These are phyloP conservation scores for Colletotrichum sp. DNA, from an alignment of 2,329 filamentous ascomycete species.

Conservation along the genomic window DNA sequence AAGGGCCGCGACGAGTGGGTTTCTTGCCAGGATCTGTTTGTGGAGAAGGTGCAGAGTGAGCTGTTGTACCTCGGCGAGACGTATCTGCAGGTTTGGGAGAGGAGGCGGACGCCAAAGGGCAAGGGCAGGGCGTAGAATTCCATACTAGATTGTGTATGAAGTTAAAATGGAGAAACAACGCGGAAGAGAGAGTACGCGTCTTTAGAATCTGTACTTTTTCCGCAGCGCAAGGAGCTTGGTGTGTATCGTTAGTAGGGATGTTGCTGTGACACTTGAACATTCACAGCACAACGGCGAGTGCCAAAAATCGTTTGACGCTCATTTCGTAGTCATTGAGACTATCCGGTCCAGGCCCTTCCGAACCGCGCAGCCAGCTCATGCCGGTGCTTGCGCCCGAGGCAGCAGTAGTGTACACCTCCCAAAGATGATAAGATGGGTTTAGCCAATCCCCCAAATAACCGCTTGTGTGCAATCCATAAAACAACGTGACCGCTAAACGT, in stretches of 20 bases:
- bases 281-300: neutral
- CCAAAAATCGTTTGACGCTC: neutral
- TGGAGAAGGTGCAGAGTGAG: conserved; percentile 88
- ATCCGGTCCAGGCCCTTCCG: neutral
- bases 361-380: neutral
- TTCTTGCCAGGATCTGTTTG: conserved; percentile 91
- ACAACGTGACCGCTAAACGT: conserved; percentile 19
- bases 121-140: conserved; percentile 38
- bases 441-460: conserved; percentile 15
- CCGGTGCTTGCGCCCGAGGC: neutral
- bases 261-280: neutral
- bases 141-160: neutral
- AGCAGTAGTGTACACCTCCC: conserved; percentile 20
- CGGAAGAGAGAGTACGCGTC: neutral
- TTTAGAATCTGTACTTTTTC: neutral
- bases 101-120: conserved; percentile 62
- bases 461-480: conserved; percentile 18
- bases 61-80: conserved; percentile 91
- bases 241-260: neutral
- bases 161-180: neutral
- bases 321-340: conserved; percentile 20
- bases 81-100: conserved; percentile 96
- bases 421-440: conserved; percentile 5
- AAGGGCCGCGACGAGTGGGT: conserved; percentile 87
- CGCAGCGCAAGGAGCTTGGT: too few relatives aligned